Conservation (phyloP, 352 stramenopile species). For the Phytophthora fragariaefolia region DNA sequence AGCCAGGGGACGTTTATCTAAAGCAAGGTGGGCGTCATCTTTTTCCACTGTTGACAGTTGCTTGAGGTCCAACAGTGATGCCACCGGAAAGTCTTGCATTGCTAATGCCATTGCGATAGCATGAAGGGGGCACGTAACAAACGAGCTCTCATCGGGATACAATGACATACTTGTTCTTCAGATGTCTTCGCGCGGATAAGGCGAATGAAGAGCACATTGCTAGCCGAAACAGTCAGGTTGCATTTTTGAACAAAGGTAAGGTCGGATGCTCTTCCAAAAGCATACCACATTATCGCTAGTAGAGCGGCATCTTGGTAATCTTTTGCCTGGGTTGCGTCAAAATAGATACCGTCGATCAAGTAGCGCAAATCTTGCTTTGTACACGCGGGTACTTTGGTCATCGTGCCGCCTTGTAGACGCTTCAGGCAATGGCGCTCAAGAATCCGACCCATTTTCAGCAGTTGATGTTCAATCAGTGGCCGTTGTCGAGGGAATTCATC, state of each 20-base stretch:
- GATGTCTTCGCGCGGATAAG: conserved; percentile 12
- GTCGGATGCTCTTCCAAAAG: conserved; percentile 17
- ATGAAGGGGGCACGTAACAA: conserved; percentile 8
- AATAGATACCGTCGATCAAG: conserved; percentile 10
- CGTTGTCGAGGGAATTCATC: neutral
- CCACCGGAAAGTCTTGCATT: conserved; percentile 5
- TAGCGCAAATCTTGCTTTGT: conserved; percentile 15
- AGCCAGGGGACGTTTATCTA: neutral
- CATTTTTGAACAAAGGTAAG: conserved; percentile 24
- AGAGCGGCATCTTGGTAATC: conserved; percentile 30
- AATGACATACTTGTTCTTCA: conserved; percentile 8
- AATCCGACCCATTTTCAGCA: conserved; percentile 13
- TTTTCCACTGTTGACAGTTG: neutral
- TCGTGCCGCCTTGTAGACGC: conserved; percentile 1
- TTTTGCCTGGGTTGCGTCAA: neutral
- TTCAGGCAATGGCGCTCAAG: conserved; percentile 14
- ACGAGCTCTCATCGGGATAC: conserved; percentile 6
- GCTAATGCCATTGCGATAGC: neutral
- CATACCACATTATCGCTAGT: conserved; percentile 4
- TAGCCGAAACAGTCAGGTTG: conserved; percentile 12
- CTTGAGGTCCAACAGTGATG: neutral
- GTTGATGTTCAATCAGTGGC: neutral
- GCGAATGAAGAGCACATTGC: conserved; percentile 21
- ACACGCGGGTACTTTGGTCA: conserved; percentile 18
- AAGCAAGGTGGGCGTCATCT: neutral